Percentiles rank a stretch among this genome's conserved stretches.
Evolutionary conservation across 73 alveolate species (phyloP).

Genomic region (Loxodes magnus): DNA sequence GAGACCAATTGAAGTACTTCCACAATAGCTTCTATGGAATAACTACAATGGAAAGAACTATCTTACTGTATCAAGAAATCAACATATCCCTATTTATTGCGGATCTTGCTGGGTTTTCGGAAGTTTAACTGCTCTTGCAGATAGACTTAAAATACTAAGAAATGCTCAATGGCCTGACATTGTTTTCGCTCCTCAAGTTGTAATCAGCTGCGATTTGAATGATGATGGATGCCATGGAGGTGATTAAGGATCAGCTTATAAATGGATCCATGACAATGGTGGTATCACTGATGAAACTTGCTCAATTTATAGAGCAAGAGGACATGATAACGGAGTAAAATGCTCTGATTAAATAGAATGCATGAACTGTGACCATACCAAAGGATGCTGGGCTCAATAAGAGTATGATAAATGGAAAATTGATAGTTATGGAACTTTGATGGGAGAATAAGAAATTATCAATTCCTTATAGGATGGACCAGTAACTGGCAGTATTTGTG

Average conservation of each 20-base stretch:
- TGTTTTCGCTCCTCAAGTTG: slow-evolving; percentile 64
- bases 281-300: slow-evolving; percentile 69
- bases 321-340: slow-evolving; percentile 33
- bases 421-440: slow-evolving; percentile 31
- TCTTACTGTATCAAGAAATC: slow-evolving; percentile 67
- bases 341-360: slow-evolving; percentile 44
- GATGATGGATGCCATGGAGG: slow-evolving; percentile 84
- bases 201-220: slow-evolving; percentile 58
- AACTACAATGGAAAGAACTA: slow-evolving; percentile 68
- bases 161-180: slow-evolving; percentile 80
- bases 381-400: slow-evolving; percentile 52
- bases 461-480: slow-evolving; percentile 83
- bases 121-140: slow-evolving; percentile 76
- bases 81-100: slow-evolving; percentile 86
- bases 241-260: slow-evolving; percentile 41
- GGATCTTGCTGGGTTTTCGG: slow-evolving; percentile 98
- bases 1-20: neutral
- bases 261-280: slow-evolving; percentile 42
- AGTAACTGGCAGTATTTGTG: slow-evolving; percentile 72
- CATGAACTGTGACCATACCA: slow-evolving; percentile 48
- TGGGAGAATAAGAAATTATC: slow-evolving; percentile 80
- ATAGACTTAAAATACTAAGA: slow-evolving; percentile 81
- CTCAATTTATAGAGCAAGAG: slow-evolving; percentile 40
- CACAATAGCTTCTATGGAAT: slow-evolving; percentile 31
- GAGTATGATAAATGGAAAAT: slow-evolving; percentile 30